Evolutionary conservation across 225 moss, liverwort and hornwort species (phyloP).

Genomic region (Polytrichum commune): DNA sequence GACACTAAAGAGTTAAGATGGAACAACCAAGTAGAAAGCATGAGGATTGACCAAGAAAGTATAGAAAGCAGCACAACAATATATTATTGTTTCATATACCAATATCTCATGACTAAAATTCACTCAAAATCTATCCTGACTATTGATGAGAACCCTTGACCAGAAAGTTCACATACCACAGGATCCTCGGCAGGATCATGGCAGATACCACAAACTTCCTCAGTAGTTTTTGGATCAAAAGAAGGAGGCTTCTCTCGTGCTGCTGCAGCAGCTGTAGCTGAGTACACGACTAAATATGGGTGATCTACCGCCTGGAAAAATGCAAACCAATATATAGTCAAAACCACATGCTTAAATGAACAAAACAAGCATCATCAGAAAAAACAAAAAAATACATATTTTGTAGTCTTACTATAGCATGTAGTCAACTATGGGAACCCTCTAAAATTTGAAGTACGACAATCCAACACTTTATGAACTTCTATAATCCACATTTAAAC

Average conservation of each 20-base stretch:
- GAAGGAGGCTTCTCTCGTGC: slow-evolving; percentile 20
- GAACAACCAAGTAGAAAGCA: not conserved
- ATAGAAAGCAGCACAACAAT: too few species aligned
- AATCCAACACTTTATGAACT: too few species aligned
- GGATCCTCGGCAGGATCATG: slow-evolving; percentile 54
- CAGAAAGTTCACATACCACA: slow-evolving; percentile 31
- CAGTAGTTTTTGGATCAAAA: slow-evolving; percentile 19
- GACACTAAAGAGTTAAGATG: not conserved
- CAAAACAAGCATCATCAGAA: too few species aligned
- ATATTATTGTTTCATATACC: too few species aligned
- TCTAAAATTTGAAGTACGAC: too few species aligned
- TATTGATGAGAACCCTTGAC: not conserved
- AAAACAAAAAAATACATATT: too few species aligned
- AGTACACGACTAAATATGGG: slow-evolving; percentile 61
- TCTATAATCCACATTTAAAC: not conserved
- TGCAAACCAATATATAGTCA: too few species aligned
- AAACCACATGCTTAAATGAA: too few species aligned
- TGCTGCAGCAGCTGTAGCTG: slow-evolving; percentile 33
- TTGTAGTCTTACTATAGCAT: too few species aligned
- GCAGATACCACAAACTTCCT: slow-evolving; percentile 42
- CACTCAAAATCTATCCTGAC: too few species aligned
- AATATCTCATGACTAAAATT: too few species aligned
- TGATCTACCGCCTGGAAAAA: slow-evolving; percentile 54
- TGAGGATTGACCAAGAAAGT: not conserved
- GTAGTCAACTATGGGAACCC: too few species aligned